These are phyloP conservation scores for Alternaria novae-zelandiae DNA, from an alignment of 2,329 filamentous ascomycete species.

Conservation along the genomic window DNA sequence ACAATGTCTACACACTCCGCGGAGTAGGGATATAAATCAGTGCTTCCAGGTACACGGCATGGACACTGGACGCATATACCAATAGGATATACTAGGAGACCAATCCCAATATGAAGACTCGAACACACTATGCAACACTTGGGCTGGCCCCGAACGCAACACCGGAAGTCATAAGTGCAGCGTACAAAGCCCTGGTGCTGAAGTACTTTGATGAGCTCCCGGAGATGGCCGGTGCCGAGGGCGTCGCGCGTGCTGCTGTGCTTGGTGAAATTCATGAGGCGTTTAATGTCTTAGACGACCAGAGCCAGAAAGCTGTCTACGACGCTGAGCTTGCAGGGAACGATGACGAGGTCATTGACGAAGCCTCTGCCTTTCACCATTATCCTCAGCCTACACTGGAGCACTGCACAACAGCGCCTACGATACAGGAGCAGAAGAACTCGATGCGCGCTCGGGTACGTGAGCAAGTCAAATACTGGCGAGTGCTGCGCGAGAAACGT, in stretches of 20 bases:
- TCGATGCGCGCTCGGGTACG: constrained; percentile 17
- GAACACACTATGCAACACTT: constrained; percentile 24
- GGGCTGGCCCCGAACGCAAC: constrained; percentile 20
- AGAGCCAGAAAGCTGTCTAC: constrained; percentile 19
- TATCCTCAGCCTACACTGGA: neutral
- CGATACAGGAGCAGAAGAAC: constrained; percentile 17
- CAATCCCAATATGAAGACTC: neutral
- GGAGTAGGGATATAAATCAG: neutral
- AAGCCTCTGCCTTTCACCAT: constrained; percentile 11
- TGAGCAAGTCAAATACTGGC: constrained; percentile 18
- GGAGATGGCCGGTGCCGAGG: constrained; percentile 12
- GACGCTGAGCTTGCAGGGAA: constrained; percentile 18
- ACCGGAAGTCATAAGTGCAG: constrained; percentile 21
- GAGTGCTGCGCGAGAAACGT: constrained; percentile 12
- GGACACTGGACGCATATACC: neutral
- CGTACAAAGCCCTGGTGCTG: constrained; percentile 26
- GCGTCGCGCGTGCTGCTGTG: constrained; percentile 9
- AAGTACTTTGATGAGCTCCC: constrained; percentile 20
- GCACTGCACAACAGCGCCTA: constrained; percentile 8
- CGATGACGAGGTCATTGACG: neutral
- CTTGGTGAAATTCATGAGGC: constrained; percentile 22
- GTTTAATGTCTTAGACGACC: constrained; percentile 23
- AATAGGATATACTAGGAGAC: neutral
- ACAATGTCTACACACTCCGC: constrained; percentile 7
- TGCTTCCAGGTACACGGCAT: constrained; percentile 1